Evolutionary conservation across 1,284 basidiomycete genomes (phyloP), one percentile per base, ranked within the genome.

Genomic region (Sanghuangporus weigelae): DNA sequence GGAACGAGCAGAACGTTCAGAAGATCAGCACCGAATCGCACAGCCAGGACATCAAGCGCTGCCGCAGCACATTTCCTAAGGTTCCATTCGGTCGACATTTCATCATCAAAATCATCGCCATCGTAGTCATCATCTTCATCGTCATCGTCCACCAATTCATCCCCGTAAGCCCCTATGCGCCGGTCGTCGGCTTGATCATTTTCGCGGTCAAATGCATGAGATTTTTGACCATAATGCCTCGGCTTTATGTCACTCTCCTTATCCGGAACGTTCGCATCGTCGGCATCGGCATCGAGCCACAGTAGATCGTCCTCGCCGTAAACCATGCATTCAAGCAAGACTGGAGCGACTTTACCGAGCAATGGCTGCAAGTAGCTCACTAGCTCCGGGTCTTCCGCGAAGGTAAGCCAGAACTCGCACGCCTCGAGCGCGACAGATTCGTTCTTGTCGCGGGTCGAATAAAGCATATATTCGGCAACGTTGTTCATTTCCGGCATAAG

Each of bases 371-470:
- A 81, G 74, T 92, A 93, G 14, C 87, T 85, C 16, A 88, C 86
- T 31, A 99, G 82, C 57, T 93, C 89, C 14, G 88, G 86, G 72
- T 98, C 95, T 75, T 99, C 97, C 16, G 97, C 95, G 72, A 99
- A 99, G 1, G 96, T 98, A 67, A 99, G 84, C 97, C 97, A 99
- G 77, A 99, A 99, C 81, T 99, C 97, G 83, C 95, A 98, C 12
- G 97, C 97, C 78, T 98, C 96, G 49, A 98, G 81, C 3, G 95
- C 95, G 60, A 98, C 95, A 63, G 88, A 88, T 78, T 97, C 95
- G 75, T 98, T 93, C 77, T 92, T 89, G 81, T 98, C 96, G 75
- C 96, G 94, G 10, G 95, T 98, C 42, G 95, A 98, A 78, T 96
- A 99, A 46, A 98, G 84, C 93, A 99, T 99, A 78, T 98, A 99